phyloP scores from a whole-genome alignment of 495 filamentous ascomycete species.

The Tirmania nivea region DNA sequence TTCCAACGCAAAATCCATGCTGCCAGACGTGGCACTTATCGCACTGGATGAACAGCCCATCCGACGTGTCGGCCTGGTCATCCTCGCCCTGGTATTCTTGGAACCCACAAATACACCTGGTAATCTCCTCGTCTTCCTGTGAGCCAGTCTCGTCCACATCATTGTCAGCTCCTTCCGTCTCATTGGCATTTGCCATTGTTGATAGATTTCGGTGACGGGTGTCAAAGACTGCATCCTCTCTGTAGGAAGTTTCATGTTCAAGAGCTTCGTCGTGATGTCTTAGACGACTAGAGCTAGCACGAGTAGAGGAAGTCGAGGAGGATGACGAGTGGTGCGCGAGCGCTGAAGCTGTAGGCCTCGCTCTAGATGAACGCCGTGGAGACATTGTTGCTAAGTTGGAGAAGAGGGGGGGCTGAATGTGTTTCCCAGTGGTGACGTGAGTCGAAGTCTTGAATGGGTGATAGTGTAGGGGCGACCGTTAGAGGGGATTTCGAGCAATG shows the following conservation, averaged over 20 bases:
- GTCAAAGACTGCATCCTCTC: constrained; percentile 4
- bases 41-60: constrained; percentile 94
- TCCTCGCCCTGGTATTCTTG: constrained; percentile 81
- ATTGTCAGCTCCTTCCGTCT: constrained; percentile 31
- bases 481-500: background rate
- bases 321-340: constrained; percentile 51
- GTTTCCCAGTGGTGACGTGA: background rate
- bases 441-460: background rate
- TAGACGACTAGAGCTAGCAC: constrained; percentile 44
- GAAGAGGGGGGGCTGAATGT: background rate
- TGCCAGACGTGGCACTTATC: constrained; percentile 97
- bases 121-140: constrained; percentile 71
- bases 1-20: constrained; percentile 92
- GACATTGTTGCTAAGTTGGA: constrained; percentile 21
- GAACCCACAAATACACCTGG: constrained; percentile 81
- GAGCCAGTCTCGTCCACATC: constrained; percentile 38
- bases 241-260: background rate
- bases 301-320: constrained; percentile 45
- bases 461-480: background rate
- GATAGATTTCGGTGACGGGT: constrained; percentile 9
- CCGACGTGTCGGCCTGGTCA: constrained; percentile 58
- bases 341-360: constrained; percentile 38
- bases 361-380: constrained; percentile 78
- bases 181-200: constrained; percentile 40
- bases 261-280: background rate